A percentile compares a stretch with the other conserved stretches of the same genome.
These are phyloP conservation scores for Diplodia seriata DNA, from an alignment of 2,329 filamentous ascomycete genomes.

Conservation along the genomic window DNA sequence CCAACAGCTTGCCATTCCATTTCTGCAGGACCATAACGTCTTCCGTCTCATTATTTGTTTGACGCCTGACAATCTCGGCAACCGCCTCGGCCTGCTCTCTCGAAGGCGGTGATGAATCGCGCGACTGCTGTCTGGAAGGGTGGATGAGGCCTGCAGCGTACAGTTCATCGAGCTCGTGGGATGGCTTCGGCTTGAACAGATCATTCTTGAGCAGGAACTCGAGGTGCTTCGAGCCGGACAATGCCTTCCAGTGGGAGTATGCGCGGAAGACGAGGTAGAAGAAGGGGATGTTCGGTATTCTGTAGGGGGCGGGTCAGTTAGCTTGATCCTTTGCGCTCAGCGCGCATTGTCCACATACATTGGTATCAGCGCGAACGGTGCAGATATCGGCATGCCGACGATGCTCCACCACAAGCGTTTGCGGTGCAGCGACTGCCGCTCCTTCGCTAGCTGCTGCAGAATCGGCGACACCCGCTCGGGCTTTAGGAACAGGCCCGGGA, in stretches of 20 bases:
- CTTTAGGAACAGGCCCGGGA: conserved; percentile 74
- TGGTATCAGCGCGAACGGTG: conserved; percentile 83
- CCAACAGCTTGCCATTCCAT: conserved; percentile 60
- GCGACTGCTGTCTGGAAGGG: conserved; percentile 49
- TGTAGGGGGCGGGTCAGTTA: conserved; percentile 46
- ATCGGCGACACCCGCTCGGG: conserved; percentile 68
- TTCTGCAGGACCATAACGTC: conserved; percentile 58
- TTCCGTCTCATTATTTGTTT: conserved; percentile 50
- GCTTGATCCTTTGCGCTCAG: conserved; percentile 25
- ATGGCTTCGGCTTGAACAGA: conserved; percentile 70
- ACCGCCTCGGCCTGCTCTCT: conserved; percentile 49
- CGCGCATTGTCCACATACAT: conserved; percentile 65
- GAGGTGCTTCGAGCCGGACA: conserved; percentile 83
- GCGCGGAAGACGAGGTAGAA: conserved; percentile 93
- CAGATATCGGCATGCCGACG: conserved; percentile 79
- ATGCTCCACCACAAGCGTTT: conserved; percentile 81
- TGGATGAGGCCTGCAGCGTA: conserved; percentile 66
- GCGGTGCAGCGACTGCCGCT: conserved; percentile 79
- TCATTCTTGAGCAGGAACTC: conserved; percentile 79
- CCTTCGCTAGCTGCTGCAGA: conserved; percentile 75
- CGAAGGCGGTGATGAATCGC: conserved; percentile 48
- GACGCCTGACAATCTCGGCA: conserved; percentile 47
- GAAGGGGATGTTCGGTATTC: conserved; percentile 92
- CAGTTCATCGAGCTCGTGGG: conserved; percentile 72
- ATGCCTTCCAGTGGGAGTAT: conserved; percentile 64